These are phyloP conservation scores for Atractiella rhizophila DNA, from an alignment of 768 basidiomycete genomes.

Conservation along the genomic window DNA sequence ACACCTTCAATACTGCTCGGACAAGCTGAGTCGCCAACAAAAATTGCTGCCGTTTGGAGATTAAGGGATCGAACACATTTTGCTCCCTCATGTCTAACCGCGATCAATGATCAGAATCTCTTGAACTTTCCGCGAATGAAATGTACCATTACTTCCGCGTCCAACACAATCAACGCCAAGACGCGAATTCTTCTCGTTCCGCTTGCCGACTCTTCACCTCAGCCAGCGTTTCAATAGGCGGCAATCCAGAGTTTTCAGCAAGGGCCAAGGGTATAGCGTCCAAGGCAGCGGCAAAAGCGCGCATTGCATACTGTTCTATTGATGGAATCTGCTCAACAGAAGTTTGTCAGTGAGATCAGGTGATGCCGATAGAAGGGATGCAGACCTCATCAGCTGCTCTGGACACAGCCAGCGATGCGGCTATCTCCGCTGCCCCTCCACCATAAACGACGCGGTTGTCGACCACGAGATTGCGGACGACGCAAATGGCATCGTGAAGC, in stretches of 20 bases:
- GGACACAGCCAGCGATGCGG: conserved; percentile 70
- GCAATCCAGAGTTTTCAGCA: conserved; percentile 88
- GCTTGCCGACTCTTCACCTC: conserved; percentile 85
- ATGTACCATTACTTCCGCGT: conserved; percentile 56
- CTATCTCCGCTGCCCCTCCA: conserved; percentile 93
- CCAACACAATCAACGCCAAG: conserved; percentile 85
- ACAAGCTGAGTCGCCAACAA: conserved; percentile 75
- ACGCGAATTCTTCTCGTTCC: conserved; percentile 49
- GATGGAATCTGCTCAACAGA: conserved; percentile 45
- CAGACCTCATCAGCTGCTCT: conserved; percentile 78
- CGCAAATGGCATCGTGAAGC: conserved; percentile 89
- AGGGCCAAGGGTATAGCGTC: conserved; percentile 87
- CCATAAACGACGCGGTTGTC: conserved; percentile 96
- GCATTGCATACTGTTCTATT: conserved; percentile 99
- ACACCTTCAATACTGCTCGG: conserved; percentile 11
- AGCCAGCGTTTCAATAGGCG: conserved; percentile 89
- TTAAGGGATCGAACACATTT: conserved; percentile 86
- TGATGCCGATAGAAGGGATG: not conserved
- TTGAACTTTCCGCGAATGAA: not conserved
- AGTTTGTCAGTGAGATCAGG: not conserved
- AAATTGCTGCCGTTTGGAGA: conserved; percentile 92
- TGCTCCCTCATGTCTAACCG: conserved; percentile 80
- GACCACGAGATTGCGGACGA: conserved; percentile 76
- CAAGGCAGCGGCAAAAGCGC: conserved; percentile 85
- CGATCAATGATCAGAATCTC: not conserved